phyloP scores from a whole-genome alignment of 768 basidiomycete genomes.

The Boletus edulis region DNA sequence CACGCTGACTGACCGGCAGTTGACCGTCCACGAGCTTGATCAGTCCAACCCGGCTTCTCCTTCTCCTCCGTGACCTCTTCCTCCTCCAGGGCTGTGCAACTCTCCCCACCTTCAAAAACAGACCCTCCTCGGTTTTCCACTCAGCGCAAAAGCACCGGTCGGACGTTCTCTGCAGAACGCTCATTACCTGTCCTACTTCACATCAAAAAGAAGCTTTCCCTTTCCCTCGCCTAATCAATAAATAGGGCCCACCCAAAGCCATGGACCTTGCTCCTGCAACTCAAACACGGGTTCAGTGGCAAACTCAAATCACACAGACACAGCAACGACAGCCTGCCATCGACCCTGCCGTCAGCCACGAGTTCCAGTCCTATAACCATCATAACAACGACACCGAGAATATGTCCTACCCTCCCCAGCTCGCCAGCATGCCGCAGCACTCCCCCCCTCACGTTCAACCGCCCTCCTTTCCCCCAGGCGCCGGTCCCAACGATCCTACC shows the following conservation, averaged over 20 bases:
- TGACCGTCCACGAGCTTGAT: slow-evolving; percentile 6
- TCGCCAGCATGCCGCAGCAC: slow-evolving; percentile 32
- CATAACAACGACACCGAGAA: slow-evolving; percentile 21
- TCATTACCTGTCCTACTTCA: slow-evolving; percentile 25
- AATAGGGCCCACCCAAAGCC: slow-evolving; percentile 30
- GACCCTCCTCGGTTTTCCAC: slow-evolving; percentile 11
- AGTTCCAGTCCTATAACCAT: slow-evolving; percentile 33
- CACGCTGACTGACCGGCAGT: slow-evolving; percentile 5
- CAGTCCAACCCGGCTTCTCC: slow-evolving; percentile 9
- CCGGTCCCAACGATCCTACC: slow-evolving; percentile 33
- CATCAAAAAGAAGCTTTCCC: slow-evolving; percentile 33
- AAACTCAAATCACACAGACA: slow-evolving; percentile 32
- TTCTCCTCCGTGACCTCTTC: slow-evolving; percentile 3
- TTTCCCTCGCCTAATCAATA: slow-evolving; percentile 39
- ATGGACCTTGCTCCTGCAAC: slow-evolving; percentile 35
- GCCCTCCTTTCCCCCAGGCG: slow-evolving; percentile 35
- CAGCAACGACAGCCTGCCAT: slow-evolving; percentile 33
- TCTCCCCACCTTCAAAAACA: slow-evolving; percentile 12
- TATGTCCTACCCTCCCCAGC: slow-evolving; percentile 26
- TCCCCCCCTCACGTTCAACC: slow-evolving; percentile 34
- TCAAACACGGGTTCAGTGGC: slow-evolving; percentile 35
- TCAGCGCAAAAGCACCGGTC: slow-evolving; percentile 13
- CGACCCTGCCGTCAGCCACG: slow-evolving; percentile 34
- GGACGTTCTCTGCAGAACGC: slow-evolving; percentile 30
- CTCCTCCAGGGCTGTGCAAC: slow-evolving; percentile 17